Percentiles rank a stretch among this genome's conserved stretches.
Conservation (phyloP, 768 basidiomycete species). For the Lentinus brumalis region DNA sequence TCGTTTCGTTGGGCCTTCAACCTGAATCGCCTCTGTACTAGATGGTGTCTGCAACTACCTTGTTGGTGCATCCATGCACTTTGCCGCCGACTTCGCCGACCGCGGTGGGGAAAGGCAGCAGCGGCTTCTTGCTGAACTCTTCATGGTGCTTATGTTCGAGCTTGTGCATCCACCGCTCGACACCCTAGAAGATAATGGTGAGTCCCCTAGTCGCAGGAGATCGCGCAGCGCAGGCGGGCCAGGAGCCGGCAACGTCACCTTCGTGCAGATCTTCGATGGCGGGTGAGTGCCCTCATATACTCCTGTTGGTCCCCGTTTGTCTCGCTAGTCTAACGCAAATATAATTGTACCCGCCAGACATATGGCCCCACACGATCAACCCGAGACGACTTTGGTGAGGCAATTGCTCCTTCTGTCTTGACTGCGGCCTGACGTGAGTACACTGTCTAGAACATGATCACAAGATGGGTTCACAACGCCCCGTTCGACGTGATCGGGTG, state of each 20-base stretch:
- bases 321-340: not conserved
- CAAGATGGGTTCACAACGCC: conserved; percentile 9
- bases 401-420: not conserved
- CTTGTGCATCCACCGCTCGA: conserved; percentile 44
- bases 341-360: not conserved
- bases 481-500: conserved; percentile 6
- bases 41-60: conserved; percentile 43
- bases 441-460: conserved; percentile 9
- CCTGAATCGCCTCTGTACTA: not conserved
- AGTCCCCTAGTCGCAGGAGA: conserved; percentile 32
- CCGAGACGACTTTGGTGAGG: conserved; percentile 8
- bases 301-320: not conserved
- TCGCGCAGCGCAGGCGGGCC: conserved; percentile 43
- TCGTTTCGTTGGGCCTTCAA: not conserved
- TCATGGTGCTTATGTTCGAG: conserved; percentile 40
- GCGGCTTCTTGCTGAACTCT: conserved; percentile 37
- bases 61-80: conserved; percentile 12
- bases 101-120: conserved; percentile 37
- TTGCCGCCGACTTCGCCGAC: conserved; percentile 30
- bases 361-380: conserved; percentile 15
- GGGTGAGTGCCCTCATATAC: conserved; percentile 33
- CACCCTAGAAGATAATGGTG: conserved; percentile 31
- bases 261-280: conserved; percentile 50
- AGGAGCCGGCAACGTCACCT: conserved; percentile 50
- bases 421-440: not conserved